phyloP scores from a whole-genome alignment of 345 rosid species.

The Euphorbia peplus region DNA sequence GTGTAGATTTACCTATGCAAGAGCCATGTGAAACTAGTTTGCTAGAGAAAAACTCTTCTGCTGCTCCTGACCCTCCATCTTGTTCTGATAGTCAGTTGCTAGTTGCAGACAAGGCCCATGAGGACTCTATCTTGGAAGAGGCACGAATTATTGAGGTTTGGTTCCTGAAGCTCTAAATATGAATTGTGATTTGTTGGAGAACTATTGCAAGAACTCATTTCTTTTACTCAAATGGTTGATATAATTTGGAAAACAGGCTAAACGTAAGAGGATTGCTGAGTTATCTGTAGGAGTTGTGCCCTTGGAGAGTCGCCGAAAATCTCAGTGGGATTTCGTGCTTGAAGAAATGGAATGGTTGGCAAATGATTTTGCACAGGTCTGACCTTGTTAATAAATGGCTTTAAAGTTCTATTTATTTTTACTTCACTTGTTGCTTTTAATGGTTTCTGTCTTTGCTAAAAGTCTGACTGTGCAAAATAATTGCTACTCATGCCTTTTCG shows the following conservation, averaged over 20 bases:
- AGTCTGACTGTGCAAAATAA: not conserved
- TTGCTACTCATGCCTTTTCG: not conserved
- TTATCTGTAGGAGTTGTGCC: slow-evolving; percentile 56
- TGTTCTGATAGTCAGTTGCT: slow-evolving; percentile 37
- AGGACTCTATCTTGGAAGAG: slow-evolving; percentile 87
- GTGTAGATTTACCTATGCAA: slow-evolving; percentile 24
- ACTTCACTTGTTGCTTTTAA: not conserved
- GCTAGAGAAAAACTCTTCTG: slow-evolving; percentile 27
- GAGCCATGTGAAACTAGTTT: slow-evolving; percentile 29
- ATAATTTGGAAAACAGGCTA: slow-evolving; percentile 55
- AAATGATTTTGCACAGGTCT: slow-evolving; percentile 97
- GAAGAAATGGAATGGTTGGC: slow-evolving; percentile 99
- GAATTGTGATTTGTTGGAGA: slow-evolving; percentile 19
- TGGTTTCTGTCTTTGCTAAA: not conserved
- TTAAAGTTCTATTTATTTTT: slow-evolving; percentile 21
- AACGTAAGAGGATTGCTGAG: slow-evolving; percentile 80
- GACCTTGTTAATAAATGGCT: slow-evolving; percentile 15
- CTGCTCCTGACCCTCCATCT: slow-evolving; percentile 42
- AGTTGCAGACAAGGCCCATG: slow-evolving; percentile 54
- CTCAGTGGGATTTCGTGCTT: slow-evolving; percentile 97
- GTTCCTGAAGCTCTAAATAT: slow-evolving; percentile 13
- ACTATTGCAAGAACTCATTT: slow-evolving; percentile 20
- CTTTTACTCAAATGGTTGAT: slow-evolving; percentile 21
- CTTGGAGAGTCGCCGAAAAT: slow-evolving; percentile 48
- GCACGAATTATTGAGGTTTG: slow-evolving; percentile 81